phyloP scores from a whole-genome alignment of 345 rosid genomes.

The Hypericum perforatum region DNA sequence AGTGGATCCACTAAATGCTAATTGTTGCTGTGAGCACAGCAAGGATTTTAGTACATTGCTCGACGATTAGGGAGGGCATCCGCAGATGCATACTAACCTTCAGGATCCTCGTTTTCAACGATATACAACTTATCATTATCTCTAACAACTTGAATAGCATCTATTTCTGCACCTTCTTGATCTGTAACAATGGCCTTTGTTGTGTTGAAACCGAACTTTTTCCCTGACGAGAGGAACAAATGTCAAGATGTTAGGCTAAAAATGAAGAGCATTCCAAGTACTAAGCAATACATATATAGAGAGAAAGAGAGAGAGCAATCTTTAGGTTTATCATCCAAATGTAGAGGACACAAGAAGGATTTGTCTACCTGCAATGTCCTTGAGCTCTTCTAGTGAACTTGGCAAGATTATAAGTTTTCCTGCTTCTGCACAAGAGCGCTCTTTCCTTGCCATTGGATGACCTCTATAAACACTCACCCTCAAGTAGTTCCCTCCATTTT shows the following conservation, averaged over 20 bases:
- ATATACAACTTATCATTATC: slow-evolving; percentile 76
- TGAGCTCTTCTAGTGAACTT: slow-evolving; percentile 60
- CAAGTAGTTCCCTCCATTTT: slow-evolving; percentile 2
- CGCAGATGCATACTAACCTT: no score
- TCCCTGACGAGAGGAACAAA: slow-evolving; percentile 29
- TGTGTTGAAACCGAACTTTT: slow-evolving; percentile 59
- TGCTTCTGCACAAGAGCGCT: slow-evolving; percentile 24
- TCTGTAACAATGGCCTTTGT: slow-evolving; percentile 40
- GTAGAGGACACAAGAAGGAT: background rate
- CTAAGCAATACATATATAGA: background rate
- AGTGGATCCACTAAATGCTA: no score
- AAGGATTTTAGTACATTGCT: no score
- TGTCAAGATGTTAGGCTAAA: background rate
- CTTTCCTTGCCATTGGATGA: slow-evolving; percentile 52
- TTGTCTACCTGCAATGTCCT: slow-evolving; percentile 69
- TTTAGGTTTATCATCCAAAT: background rate
- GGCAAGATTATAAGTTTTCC: slow-evolving; percentile 66
- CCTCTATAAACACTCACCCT: slow-evolving; percentile 74
- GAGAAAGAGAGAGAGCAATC: background rate
- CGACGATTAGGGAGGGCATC: no score
- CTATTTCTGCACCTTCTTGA: slow-evolving; percentile 76
- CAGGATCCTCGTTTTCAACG: slow-evolving; percentile 22
- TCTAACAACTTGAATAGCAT: slow-evolving; percentile 71
- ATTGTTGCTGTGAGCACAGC: no score
- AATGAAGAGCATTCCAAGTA: background rate